phyloP scores from a whole-genome alignment of 129 eudicot species.

The Flaveria trinervia region DNA sequence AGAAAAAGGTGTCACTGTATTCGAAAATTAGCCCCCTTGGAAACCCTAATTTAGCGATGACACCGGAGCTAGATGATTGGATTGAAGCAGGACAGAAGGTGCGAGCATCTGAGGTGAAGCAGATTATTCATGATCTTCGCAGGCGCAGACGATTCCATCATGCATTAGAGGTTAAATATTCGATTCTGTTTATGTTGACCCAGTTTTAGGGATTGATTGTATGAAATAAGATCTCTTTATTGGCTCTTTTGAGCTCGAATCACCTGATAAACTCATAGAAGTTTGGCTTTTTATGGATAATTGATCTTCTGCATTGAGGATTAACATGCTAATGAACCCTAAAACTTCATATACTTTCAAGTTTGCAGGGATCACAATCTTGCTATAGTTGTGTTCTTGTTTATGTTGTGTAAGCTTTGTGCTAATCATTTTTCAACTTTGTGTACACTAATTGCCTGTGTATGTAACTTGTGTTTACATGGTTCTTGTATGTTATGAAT shows the following conservation, averaged over 20 bases:
- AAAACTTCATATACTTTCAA: neutral
- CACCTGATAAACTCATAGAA: no score
- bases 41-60: conserved; percentile 52
- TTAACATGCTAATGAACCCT: neutral
- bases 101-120: conserved; percentile 58
- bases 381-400: neutral
- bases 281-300: no score
- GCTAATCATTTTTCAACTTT: neutral
- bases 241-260: neutral
- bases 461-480: neutral
- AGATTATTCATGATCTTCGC: conserved; percentile 72
- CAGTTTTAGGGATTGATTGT: neutral
- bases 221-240: neutral
- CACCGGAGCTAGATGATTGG: conserved; percentile 77
- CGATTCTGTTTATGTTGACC: neutral
- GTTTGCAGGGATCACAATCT: neutral
- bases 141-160: conserved; percentile 71
- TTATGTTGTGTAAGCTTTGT: neutral
- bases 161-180: conserved; percentile 64
- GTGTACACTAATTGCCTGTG: neutral
- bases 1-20: conserved; percentile 51
- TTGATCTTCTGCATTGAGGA: neutral
- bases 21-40: conserved; percentile 80
- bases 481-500: neutral
- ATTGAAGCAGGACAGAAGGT: conserved; percentile 48